Percentiles rank a stretch among this genome's conserved stretches.
phyloP scores from a whole-genome alignment of 2,329 filamentous ascomycete genomes.

The Neoscytalidium dimidiatum region DNA sequence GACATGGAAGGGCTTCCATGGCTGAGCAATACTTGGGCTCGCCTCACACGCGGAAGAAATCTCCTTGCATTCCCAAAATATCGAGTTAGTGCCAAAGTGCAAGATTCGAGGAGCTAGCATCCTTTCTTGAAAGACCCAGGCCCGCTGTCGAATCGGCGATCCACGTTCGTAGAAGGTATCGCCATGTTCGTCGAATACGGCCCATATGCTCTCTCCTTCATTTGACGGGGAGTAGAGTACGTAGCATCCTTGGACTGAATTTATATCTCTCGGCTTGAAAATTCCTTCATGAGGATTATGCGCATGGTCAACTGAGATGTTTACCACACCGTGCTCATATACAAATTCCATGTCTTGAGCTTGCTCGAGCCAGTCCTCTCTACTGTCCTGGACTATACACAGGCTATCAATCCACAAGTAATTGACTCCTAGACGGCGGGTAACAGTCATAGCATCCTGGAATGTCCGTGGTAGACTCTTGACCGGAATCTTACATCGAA shows the following conservation, averaged over 20 bases:
- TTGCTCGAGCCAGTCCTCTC: neutral
- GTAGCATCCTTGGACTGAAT: neutral
- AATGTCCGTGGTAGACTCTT: neutral
- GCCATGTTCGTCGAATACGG: neutral
- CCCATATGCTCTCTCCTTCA: neutral
- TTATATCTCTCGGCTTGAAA: neutral
- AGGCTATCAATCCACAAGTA: neutral
- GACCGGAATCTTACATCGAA: neutral
- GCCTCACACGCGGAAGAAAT: neutral
- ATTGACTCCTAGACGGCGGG: slow-evolving; percentile 21
- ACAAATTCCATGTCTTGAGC: neutral
- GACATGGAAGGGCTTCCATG: neutral
- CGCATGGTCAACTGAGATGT: neutral
- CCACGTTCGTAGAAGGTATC: neutral
- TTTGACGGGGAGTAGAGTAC: neutral
- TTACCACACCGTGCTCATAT: neutral
- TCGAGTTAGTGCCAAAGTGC: neutral
- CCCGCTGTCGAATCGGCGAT: neutral
- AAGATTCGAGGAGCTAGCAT: neutral
- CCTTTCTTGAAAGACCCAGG: neutral
- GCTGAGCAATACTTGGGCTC: neutral
- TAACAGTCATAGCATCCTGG: neutral
- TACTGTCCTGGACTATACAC: neutral
- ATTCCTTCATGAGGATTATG: neutral
- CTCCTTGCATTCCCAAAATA: neutral